Evolutionary conservation across 2,329 filamentous ascomycete species (phyloP), one percentile per base, ranked within the genome.

Genomic region (Xylariaceae sp.): DNA sequence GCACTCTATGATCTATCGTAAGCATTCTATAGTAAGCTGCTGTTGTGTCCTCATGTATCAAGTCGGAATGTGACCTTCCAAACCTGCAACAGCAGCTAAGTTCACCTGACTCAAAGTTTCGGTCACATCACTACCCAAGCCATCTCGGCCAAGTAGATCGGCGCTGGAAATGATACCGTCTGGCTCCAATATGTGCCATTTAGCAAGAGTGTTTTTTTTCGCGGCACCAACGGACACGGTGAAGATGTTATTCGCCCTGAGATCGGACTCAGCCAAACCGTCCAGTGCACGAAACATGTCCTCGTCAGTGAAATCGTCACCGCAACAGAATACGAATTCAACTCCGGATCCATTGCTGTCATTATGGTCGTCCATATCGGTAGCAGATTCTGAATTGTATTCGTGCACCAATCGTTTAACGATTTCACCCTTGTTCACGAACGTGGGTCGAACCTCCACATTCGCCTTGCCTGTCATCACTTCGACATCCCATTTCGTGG

Each of bases 361-460:
- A 2, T 68, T 71, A 6, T 73, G 68, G 3, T 61, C 29, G 19
- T 73, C 50, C 20, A 53, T 47, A 20, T 62, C 52, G 29, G 59
- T 53, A 12, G 56, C 49, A 6, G 63, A 55, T 40, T 67, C 70
- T 46, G 68, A 68, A 57, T 75, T 82, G 66, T 94, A 94, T 38
- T 83, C 82, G 19, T 80, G 72, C 29, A 97, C 83, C 16, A 98
- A 76, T 5, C 85, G 82, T 70, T 89, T 91, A 14, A 85, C 88
- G 54, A 97, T 97, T 67, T 94, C 90, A 22, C 93, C 93, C 74
- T 98, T 98, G 76, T 97, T 97, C 71, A 98, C 90, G 61, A 95
- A 95, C 1, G 85, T 91, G 22, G 92, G 92, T n/a, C 93, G 85
- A 23, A 97, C 92, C 68, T 98, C 93, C 21, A 98, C 76, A 64